A percentile compares a stretch with the other conserved stretches of the same genome.
phyloP scores from a whole-genome alignment of 169 alveolate genomes.

The Cryptosporidium viatorum region DNA sequence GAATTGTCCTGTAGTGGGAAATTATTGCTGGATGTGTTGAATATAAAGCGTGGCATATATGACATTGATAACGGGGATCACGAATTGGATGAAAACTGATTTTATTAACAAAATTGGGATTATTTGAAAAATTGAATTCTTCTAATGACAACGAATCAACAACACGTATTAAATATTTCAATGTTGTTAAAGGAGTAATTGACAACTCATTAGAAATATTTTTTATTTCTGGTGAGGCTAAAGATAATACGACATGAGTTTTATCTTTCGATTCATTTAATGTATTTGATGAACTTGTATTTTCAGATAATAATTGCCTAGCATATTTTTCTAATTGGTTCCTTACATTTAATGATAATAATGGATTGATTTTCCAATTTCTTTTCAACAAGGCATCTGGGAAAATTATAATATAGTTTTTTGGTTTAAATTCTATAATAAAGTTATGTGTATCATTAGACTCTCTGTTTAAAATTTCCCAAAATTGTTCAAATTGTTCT shows the following conservation, averaged over 20 bases:
- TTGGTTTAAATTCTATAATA: neutral
- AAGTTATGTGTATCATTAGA: conserved; percentile 27
- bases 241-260: conserved; percentile 19
- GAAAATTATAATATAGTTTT: neutral
- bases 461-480: conserved; percentile 16
- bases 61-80: conserved; percentile 65
- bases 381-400: conserved; percentile 54
- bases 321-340: conserved; percentile 59
- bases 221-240: conserved; percentile 69
- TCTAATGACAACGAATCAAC: conserved; percentile 58
- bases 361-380: conserved; percentile 53
- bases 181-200: conserved; percentile 20
- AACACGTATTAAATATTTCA: conserved; percentile 61
- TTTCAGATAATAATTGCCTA: neutral
- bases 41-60: conserved; percentile 59
- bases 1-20: conserved; percentile 55
- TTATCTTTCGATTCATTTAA: neutral
- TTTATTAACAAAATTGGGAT: neutral
- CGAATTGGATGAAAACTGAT: conserved; percentile 44
- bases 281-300: neutral
- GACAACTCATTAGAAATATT: conserved; percentile 35
- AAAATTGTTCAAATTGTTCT: conserved; percentile 32
- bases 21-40: conserved; percentile 73
- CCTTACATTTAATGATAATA: conserved; percentile 19
- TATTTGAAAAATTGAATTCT: neutral